Percentiles rank a stretch among this genome's conserved stretches.
Conservation (phyloP, 192 early-diverging fungal species). For the Umbelopsis vinacea region DNA sequence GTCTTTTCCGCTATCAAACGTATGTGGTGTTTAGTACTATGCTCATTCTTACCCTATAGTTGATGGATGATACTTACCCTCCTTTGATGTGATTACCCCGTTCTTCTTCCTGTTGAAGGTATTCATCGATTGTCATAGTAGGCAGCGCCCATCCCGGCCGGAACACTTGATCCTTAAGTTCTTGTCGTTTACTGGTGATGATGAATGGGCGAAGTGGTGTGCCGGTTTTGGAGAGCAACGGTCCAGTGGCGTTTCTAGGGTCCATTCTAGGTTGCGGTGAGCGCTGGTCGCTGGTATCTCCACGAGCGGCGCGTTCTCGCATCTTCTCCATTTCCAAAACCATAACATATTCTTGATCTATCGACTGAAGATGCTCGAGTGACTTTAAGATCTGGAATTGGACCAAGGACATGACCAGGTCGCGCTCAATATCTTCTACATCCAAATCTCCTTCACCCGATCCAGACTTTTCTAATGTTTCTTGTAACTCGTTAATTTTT, state of each 20-base stretch:
- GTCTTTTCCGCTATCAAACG: conserved; percentile 48
- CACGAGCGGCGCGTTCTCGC: conserved; percentile 40
- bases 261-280: conserved; percentile 6
- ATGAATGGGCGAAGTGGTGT: conserved; percentile 85
- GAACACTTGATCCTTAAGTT: conserved; percentile 79
- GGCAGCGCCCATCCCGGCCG: conserved; percentile 85
- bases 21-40: not conserved
- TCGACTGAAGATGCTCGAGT: conserved; percentile 67
- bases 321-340: conserved; percentile 73
- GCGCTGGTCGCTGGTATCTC: conserved; percentile 4
- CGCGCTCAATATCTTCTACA: conserved; percentile 81
- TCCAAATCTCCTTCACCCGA: conserved; percentile 48
- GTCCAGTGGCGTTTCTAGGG: conserved; percentile 51
- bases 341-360: conserved; percentile 82
- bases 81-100: conserved; percentile 90
- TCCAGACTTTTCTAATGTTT: conserved; percentile 20
- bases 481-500: conserved; percentile 49
- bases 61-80: conserved; percentile 52
- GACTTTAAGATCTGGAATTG: conserved; percentile 74
- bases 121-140: conserved; percentile 97
- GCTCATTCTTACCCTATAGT: not conserved
- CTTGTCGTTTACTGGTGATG: conserved; percentile 76
- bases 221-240: conserved; percentile 55
- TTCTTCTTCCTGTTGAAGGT: conserved; percentile 82
- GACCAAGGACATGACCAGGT: conserved; percentile 72